Evolutionary conservation across 75 land plant species (phyloP), one percentile per base, ranked within the genome.

Genomic region (Ceratopteris richardii): DNA sequence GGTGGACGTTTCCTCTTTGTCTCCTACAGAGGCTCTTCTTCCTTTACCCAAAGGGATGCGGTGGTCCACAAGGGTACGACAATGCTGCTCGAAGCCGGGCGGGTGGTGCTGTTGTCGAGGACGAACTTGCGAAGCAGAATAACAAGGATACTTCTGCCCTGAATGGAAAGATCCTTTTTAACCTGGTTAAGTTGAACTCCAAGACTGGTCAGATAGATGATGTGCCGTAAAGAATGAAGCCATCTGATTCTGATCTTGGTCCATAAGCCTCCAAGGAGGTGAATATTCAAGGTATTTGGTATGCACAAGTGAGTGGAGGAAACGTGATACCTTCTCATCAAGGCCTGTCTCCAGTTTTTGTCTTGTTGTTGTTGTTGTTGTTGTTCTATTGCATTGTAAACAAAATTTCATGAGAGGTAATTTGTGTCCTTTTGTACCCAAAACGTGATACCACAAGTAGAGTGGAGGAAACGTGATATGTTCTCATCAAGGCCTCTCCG

Each of bases 41-140:
- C 82, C 64, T 91, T 55, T 91, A 91, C 91, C 97, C 97, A 25
- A 91, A 91, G 79, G 97, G 97, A 44, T 67, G 98, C 20, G 98
- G 98, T 52, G 98, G 96, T 9, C 86, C 96, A n/a, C 68, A 90
- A 1, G 98, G 97, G 0, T 91, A 91, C 61, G 97, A 91, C 64
- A 86, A 83, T 55, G 91, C 97, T 2, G 87, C 83, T 19, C 91
- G 88, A 0, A 61, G 86, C 65, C 87, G 85, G 0, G 97, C 97
- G 22, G 91, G 97, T 29, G 91, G 97, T 0, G 74, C 85, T 16
- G 97, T 91, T 21, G 91, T 86, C 51, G 96, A 90, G 79, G 96
- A 93, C 61, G 98, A 88, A 67, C 80, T 93, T 26, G 39, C 7
- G 24, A 93, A 93, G 82, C 96, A 93, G 80, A 93, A 93, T 65